Conservation (phyloP, 1,284 basidiomycete species). For the Singerocomus inundabilis region DNA sequence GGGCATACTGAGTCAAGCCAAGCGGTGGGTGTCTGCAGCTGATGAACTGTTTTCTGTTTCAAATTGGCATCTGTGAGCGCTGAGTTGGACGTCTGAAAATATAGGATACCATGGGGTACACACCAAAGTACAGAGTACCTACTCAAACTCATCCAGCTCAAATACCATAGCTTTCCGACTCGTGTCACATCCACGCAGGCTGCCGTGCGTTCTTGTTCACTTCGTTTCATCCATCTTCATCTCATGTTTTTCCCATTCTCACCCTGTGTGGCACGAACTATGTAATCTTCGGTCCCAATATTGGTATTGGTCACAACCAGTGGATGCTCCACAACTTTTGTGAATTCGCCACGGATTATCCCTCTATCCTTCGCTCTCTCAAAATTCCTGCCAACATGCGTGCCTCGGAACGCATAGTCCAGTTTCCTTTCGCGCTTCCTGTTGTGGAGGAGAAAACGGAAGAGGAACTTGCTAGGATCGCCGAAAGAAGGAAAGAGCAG, state of each 20-base stretch:
- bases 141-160: conserved; percentile 82
- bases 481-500: conserved; percentile 83
- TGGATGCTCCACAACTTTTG: conserved; percentile 91
- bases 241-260: background rate
- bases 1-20: conserved; percentile 79
- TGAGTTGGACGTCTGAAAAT: conserved; percentile 3
- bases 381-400: conserved; percentile 56
- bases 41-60: background rate
- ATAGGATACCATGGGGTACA: conserved; percentile 91
- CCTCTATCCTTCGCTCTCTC: conserved; percentile 61
- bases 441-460: conserved; percentile 85
- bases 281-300: background rate
- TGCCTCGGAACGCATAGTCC: conserved; percentile 71
- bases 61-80: background rate
- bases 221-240: background rate
- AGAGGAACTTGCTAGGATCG: conserved; percentile 78
- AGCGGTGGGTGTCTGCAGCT: conserved; percentile 56
- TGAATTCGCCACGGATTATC: conserved; percentile 83
- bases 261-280: background rate
- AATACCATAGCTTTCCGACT: conserved; percentile 87
- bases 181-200: conserved; percentile 57
- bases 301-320: conserved; percentile 37
- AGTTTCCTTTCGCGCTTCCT: conserved; percentile 79
- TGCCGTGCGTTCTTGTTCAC: conserved; percentile 41
- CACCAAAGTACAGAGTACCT: conserved; percentile 89